Evolutionary conservation across 108 stramenopile species (phyloP).

Genomic region (Halocafeteria seosinensis): DNA sequence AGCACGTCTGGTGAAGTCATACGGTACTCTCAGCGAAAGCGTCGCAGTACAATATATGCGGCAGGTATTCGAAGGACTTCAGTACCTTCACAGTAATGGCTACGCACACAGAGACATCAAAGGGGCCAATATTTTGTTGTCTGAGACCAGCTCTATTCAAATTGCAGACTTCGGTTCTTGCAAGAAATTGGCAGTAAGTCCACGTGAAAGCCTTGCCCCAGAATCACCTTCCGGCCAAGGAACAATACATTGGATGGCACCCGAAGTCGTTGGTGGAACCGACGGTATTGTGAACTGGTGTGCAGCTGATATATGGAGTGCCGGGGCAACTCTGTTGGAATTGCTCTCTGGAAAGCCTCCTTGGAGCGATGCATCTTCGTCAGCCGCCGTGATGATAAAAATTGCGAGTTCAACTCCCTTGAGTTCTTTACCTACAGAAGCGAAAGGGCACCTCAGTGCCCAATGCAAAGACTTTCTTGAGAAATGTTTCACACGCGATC

Average conservation of each 20-base stretch:
- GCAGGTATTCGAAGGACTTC: constrained; percentile 45
- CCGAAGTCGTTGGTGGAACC: constrained; percentile 34
- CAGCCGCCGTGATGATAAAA: neutral
- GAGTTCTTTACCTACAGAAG: neutral
- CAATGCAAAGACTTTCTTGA: neutral
- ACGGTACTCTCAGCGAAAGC: neutral
- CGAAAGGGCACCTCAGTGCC: neutral
- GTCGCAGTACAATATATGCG: neutral
- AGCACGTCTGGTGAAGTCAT: neutral
- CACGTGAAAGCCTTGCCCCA: neutral
- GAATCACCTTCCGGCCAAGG: constrained; percentile 9
- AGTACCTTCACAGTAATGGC: constrained; percentile 51
- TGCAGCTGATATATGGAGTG: constrained; percentile 8
- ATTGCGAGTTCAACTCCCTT: neutral
- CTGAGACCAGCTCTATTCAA: neutral
- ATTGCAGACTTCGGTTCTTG: neutral
- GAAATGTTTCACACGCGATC: neutral
- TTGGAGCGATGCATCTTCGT: neutral
- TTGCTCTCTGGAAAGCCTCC: constrained; percentile 1
- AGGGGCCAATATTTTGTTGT: constrained; percentile 6
- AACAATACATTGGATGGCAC: constrained; percentile 46
- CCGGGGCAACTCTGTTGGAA: constrained; percentile 2
- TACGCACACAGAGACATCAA: constrained; percentile 40
- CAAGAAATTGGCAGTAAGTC: neutral
- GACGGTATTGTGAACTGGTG: neutral